Base-by-base conservation (phyloP, 176 grass and related monocot genomes). In the Aegilops sharonensis region DNA sequence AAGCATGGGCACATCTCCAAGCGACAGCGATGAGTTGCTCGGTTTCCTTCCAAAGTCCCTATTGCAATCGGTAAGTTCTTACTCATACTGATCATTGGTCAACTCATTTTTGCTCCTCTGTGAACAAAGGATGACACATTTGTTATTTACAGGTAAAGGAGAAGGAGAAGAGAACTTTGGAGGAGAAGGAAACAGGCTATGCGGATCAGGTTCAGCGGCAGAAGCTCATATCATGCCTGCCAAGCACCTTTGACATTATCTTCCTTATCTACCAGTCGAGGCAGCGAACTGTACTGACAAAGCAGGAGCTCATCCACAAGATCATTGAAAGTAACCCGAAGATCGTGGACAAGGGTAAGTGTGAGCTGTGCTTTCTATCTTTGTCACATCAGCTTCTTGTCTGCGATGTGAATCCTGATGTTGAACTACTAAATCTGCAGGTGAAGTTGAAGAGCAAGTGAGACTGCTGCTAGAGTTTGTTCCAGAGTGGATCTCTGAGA, bases 401-500 rank as follows among this genome's bases (percentile, higher is more conserved):
- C 48, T 72, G 59, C 12, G 21, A 62, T 21, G 17, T 78, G 32
- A 72, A 75, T 84, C 13, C 34, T 68, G 48, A 90, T 40, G 39
- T 42, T 57, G 6, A 84, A 73, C 80, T 71, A 27, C 36, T 64
- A 35, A 8, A 78, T 86, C 4, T 80, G 27, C 32, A 95, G 95
- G 75, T 88, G 95, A 98, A 90, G 86, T 93, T 14, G 93, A 93
- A 80, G 89, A 93, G 64, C 91, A 98, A 40, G 84, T 95, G 13
- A 84, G 68, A 21, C 32, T 98, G 24, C 87, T 98, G 73, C 54
- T 90, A 76, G 93, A 98, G 80, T 71, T 98, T 7, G 11, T 93
- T 89, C 93, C 93, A 74, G 91, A 95, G 47, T 98, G 95, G 95
- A 93, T 98, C 47, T 93, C 91, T 17, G 91, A 95, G 67, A 93